Percentiles rank a stretch among this genome's conserved stretches.
Conservation (phyloP, 2,329 filamentous ascomycete genomes). For the Aspergillus melleus region DNA sequence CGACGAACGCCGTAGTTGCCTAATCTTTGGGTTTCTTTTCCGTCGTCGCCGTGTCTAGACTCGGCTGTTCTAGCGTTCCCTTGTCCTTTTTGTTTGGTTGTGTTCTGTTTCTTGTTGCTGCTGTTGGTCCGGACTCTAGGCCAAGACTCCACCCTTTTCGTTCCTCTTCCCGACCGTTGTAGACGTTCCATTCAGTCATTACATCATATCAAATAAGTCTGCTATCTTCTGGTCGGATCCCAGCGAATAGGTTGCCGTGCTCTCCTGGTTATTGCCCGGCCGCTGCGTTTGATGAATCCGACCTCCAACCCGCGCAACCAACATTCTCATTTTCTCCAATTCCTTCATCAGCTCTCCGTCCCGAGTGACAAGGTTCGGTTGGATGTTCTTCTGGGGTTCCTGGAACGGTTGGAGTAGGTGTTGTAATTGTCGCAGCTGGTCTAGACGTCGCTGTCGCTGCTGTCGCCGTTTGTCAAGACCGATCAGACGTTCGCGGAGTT, state of each 20-base stretch:
- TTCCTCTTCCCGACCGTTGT: not conserved
- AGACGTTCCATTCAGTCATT: not conserved
- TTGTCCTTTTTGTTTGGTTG: not conserved
- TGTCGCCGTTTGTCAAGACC: slow-evolving; percentile 48
- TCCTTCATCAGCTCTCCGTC: slow-evolving; percentile 53
- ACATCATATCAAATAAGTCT: slow-evolving; percentile 37
- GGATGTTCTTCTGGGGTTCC: slow-evolving; percentile 51
- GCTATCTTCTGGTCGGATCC: slow-evolving; percentile 36
- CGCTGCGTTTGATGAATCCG: slow-evolving; percentile 34
- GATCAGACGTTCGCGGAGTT: slow-evolving; percentile 45
- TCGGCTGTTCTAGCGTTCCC: not conserved
- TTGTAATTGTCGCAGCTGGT: slow-evolving; percentile 48
- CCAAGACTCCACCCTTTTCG: not conserved
- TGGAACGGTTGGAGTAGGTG: slow-evolving; percentile 51
- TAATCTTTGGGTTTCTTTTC: not conserved
- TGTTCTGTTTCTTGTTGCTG: not conserved
- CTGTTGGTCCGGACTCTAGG: not conserved
- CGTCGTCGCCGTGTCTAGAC: not conserved
- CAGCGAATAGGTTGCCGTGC: slow-evolving; percentile 23
- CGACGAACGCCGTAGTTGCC: not conserved
- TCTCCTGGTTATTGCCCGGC: slow-evolving; percentile 15
- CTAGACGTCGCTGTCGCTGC: slow-evolving; percentile 47
- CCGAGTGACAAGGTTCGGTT: slow-evolving; percentile 55
- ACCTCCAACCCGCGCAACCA: slow-evolving; percentile 45
- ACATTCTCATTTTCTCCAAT: slow-evolving; percentile 50